Evolutionary conservation across 2,329 filamentous ascomycete genomes (phyloP).

Genomic region (Cordyceps javanica): DNA sequence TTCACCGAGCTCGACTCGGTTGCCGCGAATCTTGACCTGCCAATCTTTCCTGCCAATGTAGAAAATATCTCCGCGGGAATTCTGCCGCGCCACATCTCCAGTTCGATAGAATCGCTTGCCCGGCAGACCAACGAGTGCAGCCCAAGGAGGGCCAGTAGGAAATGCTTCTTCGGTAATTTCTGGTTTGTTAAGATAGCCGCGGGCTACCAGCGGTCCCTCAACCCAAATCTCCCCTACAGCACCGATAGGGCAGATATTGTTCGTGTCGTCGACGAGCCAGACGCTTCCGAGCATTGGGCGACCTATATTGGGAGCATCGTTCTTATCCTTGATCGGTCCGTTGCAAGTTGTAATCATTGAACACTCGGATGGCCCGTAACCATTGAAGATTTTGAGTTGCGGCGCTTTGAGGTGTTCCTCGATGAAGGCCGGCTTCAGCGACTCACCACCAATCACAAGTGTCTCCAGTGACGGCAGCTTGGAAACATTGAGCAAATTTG

Average conservation of each 20-base stretch:
- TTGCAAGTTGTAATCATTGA: conserved; percentile 20
- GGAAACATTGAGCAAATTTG: conserved; percentile 8
- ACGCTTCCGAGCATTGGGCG: conserved; percentile 1
- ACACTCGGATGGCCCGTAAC: conserved; percentile 35
- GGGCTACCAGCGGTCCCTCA: conserved; percentile 38
- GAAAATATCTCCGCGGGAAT: conserved; percentile 23
- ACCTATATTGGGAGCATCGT: conserved; percentile 6
- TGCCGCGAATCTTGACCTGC: conserved; percentile 52
- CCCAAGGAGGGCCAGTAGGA: neutral
- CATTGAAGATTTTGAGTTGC: conserved; percentile 30
- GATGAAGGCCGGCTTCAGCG: conserved; percentile 14
- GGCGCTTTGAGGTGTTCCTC: conserved; percentile 26
- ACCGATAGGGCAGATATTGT: conserved; percentile 19
- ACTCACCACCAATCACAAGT: neutral
- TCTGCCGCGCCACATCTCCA: conserved; percentile 37
- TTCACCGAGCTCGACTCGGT: conserved; percentile 38
- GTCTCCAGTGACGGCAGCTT: neutral
- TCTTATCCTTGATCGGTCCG: neutral
- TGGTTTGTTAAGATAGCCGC: conserved; percentile 39
- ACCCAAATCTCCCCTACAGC: conserved; percentile 27
- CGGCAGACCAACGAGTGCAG: neutral
- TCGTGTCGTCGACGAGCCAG: conserved; percentile 19
- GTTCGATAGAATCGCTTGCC: conserved; percentile 33
- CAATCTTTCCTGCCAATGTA: conserved; percentile 47
- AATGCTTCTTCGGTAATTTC: conserved; percentile 24